Conservation (phyloP, 768 basidiomycete genomes). For the Agrocybe pediades region DNA sequence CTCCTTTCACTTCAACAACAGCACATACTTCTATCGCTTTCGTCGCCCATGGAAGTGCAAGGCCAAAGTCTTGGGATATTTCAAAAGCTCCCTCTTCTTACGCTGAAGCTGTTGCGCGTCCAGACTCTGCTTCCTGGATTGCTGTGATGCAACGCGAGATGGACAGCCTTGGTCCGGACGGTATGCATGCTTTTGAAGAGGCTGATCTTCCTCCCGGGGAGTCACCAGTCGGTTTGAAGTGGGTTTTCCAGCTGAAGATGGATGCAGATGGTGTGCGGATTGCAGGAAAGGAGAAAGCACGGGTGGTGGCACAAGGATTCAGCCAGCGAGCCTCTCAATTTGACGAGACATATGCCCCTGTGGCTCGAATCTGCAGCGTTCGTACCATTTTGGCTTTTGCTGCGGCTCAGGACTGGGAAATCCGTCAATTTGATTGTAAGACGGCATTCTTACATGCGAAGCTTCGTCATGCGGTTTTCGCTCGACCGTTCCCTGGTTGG, state of each 20-base stretch:
- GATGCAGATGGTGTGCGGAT: constrained; percentile 34
- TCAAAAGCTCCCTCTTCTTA: constrained; percentile 18
- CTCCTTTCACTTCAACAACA: too few species aligned
- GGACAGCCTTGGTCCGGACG: constrained; percentile 14
- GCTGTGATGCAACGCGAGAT: constrained; percentile 25
- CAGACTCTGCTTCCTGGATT: constrained; percentile 22
- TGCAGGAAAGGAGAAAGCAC: constrained; percentile 31
- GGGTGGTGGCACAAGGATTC: constrained; percentile 44
- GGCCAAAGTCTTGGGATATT: neutral
- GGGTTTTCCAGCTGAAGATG: constrained; percentile 40
- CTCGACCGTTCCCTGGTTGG: neutral
- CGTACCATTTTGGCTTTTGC: constrained; percentile 31
- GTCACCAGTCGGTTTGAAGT: constrained; percentile 28
- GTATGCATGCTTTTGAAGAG: constrained; percentile 25
- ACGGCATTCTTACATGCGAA: constrained; percentile 27
- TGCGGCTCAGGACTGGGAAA: constrained; percentile 22
- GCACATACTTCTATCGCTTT: too few species aligned
- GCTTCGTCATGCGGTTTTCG: constrained; percentile 17
- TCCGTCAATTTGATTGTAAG: constrained; percentile 29
- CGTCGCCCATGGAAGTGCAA: neutral
- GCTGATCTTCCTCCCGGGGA: constrained; percentile 17
- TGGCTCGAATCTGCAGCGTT: constrained; percentile 6
- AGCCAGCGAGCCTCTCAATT: constrained; percentile 41
- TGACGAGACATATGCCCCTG: constrained; percentile 37
- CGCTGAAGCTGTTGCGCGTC: constrained; percentile 16